Percentiles rank a stretch among this genome's conserved stretches.
Evolutionary conservation across 2,329 filamentous ascomycete species (phyloP).

Genomic region (Trichothecium sympodiale): DNA sequence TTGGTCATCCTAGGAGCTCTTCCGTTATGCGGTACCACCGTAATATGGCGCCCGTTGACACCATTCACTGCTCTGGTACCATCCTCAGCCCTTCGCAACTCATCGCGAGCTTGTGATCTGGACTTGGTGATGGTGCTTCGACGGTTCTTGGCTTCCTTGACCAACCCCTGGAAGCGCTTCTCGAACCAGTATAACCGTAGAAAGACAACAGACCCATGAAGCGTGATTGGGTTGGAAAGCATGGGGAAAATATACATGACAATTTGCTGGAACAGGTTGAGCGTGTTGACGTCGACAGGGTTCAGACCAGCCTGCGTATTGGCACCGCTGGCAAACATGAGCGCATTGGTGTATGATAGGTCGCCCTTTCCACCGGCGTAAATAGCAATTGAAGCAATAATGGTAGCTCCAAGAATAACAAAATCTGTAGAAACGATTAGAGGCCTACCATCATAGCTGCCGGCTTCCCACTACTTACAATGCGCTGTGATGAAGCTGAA

Average conservation of each 20-base stretch:
- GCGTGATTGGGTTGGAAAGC: slow-evolving; percentile 71
- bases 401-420: slow-evolving; percentile 64
- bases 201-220: slow-evolving; percentile 81
- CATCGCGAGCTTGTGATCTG: slow-evolving; percentile 39
- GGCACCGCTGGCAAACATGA: slow-evolving; percentile 77
- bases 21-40: slow-evolving; percentile 50
- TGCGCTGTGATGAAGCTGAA: slow-evolving; percentile 77
- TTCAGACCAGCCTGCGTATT: slow-evolving; percentile 93
- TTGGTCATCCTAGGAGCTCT: slow-evolving; percentile 48
- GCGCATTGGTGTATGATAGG: slow-evolving; percentile 71
- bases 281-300: slow-evolving; percentile 55
- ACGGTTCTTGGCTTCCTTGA: slow-evolving; percentile 56
- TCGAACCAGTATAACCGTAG: slow-evolving; percentile 97
- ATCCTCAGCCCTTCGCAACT: slow-evolving; percentile 39
- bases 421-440: slow-evolving; percentile 41
- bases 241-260: slow-evolving; percentile 62
- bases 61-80: slow-evolving; percentile 21
- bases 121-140: slow-evolving; percentile 55
- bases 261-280: slow-evolving; percentile 64
- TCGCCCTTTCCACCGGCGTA: slow-evolving; percentile 48
- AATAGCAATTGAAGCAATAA: slow-evolving; percentile 68
- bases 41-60: slow-evolving; percentile 55
- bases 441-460: not conserved
- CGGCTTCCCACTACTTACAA: slow-evolving; percentile 58
- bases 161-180: slow-evolving; percentile 82